Conservation (phyloP, 1,139 yeast genomes). For the Kluyveromyces marxianus region DNA sequence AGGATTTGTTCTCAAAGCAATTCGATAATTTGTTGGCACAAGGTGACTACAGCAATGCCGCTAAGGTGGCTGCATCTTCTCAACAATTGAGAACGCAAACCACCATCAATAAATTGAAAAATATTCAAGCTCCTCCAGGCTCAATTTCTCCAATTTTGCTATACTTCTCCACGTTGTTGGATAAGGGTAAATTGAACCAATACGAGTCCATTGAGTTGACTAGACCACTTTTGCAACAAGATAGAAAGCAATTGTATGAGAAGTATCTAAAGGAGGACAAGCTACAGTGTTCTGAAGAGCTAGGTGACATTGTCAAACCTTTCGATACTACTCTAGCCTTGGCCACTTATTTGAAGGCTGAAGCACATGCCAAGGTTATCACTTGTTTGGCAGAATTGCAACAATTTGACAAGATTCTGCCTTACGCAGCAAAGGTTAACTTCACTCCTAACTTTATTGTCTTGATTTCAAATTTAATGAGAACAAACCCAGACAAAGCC, state of each 20-base stretch:
- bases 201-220: conserved; percentile 94
- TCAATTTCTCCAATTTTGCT: conserved; percentile 90
- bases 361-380: conserved; percentile 83
- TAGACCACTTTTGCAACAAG: conserved; percentile 91
- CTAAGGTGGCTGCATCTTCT: conserved; percentile 94
- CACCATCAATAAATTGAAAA: conserved; percentile 87
- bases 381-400: conserved; percentile 91
- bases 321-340: conserved; percentile 79
- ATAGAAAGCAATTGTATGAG: conserved; percentile 87
- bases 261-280: conserved; percentile 96
- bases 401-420: conserved; percentile 91
- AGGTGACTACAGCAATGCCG: conserved; percentile 89
- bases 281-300: conserved; percentile 87
- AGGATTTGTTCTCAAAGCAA: conserved; percentile 81
- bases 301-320: conserved; percentile 93
- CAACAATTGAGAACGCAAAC: conserved; percentile 91
- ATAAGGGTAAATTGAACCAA: conserved; percentile 87
- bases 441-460: conserved; percentile 88
- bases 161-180: conserved; percentile 85
- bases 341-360: conserved; percentile 83
- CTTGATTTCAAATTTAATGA: conserved; percentile 81
- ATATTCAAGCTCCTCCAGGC: conserved; percentile 92
- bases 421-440: conserved; percentile 84
- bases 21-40: conserved; percentile 76
- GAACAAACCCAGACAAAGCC: conserved; percentile 96